Conservation (phyloP, 371 early-diverging fungal genomes). For the Lichtheimia ramosa region DNA sequence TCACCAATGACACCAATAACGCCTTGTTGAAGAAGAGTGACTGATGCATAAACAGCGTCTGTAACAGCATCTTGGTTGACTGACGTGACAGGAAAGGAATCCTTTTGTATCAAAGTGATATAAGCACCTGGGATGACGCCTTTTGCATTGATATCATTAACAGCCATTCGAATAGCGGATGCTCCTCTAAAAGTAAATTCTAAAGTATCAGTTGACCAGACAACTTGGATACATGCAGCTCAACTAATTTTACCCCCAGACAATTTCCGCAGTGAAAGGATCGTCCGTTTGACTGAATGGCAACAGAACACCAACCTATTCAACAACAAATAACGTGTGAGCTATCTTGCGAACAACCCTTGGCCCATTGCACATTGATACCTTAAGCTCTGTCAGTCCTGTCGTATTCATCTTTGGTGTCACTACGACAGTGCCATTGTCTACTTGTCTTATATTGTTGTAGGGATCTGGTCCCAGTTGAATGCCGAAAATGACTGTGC, state of each 20-base stretch:
- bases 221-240: no score
- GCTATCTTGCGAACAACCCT: background rate
- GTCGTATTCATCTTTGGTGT: constrained; percentile 40
- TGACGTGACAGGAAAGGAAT: constrained; percentile 56
- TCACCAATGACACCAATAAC: constrained; percentile 61
- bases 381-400: constrained; percentile 38
- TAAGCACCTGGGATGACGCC: constrained; percentile 58
- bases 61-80: constrained; percentile 44
- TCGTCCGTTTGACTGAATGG: constrained; percentile 47
- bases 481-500: constrained; percentile 33
- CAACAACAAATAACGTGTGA: background rate
- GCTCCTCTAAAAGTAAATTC: constrained; percentile 44
- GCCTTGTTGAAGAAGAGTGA: constrained; percentile 55
- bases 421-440: constrained; percentile 40
- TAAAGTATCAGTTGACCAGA: no score
- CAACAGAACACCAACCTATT: constrained; percentile 44
- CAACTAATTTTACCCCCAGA: constrained; percentile 40
- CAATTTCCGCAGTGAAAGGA: constrained; percentile 44
- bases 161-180: constrained; percentile 62
- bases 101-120: constrained; percentile 59
- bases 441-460: constrained; percentile 36
- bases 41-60: constrained; percentile 61
- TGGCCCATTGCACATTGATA: constrained; percentile 4
- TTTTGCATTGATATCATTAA: constrained; percentile 54
- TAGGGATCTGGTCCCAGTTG: constrained; percentile 25